Percentiles rank a stretch among this genome's conserved stretches.
These are phyloP conservation scores for Magnusiomyces magnusii DNA, from an alignment of 1,139 yeast species.

Conservation along the genomic window DNA sequence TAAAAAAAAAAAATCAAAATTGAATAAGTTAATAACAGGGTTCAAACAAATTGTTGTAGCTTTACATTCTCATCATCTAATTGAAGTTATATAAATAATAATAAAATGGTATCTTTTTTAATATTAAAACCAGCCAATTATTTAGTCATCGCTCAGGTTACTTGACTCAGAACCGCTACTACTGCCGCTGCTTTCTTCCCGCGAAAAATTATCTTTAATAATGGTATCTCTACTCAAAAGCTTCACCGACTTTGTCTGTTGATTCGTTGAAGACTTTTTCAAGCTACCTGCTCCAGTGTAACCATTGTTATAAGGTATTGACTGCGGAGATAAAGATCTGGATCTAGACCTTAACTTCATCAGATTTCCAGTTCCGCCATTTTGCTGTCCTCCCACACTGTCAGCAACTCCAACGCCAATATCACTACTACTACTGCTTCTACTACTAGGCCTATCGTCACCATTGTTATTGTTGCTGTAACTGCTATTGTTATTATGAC, in stretches of 20 bases:
- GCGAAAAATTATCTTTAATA: conserved; percentile 2
- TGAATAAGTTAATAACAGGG: too few species aligned
- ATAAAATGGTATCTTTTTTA: too few species aligned
- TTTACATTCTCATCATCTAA: too few species aligned
- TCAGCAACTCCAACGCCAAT: not conserved
- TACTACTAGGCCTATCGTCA: too few species aligned
- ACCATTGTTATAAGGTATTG: not conserved
- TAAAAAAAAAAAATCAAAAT: too few species aligned
- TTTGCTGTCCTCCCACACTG: not conserved
- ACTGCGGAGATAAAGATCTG: not conserved
- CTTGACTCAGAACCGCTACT: not conserved
- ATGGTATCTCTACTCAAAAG: conserved; percentile 7
- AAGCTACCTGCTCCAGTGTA: not conserved
- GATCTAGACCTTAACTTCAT: not conserved
- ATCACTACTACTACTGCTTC: not conserved
- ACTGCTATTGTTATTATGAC: not conserved
- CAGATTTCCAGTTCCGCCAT: not conserved
- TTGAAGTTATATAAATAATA: too few species aligned
- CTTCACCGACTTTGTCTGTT: conserved; percentile 5
- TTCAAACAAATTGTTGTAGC: too few species aligned
- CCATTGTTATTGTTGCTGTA: too few species aligned
- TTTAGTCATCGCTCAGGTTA: not conserved
- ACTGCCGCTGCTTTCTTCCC: not conserved
- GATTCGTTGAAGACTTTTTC: not conserved
- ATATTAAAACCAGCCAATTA: not conserved